These are phyloP conservation scores for Lecanicillium sp. DNA, from an alignment of 2,329 filamentous ascomycete genomes.

Conservation along the genomic window DNA sequence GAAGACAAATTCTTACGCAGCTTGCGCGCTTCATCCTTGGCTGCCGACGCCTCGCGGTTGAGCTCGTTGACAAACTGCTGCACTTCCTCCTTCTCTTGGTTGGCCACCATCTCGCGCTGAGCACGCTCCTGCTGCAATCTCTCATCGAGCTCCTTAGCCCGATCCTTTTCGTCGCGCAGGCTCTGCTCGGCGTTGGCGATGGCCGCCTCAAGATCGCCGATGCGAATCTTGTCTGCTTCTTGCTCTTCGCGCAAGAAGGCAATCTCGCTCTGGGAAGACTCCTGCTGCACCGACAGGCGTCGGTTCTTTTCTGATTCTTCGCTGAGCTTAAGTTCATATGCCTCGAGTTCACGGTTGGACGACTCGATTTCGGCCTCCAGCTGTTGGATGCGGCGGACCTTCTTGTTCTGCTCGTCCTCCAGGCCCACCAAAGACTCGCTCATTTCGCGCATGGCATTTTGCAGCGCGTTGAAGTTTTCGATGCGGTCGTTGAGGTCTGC, in stretches of 20 bases:
- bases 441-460: slow-evolving; percentile 88
- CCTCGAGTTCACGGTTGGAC: slow-evolving; percentile 79
- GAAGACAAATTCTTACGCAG: slow-evolving; percentile 77
- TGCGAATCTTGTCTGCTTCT: slow-evolving; percentile 95
- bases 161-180: slow-evolving; percentile 80
- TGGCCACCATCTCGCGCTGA: slow-evolving; percentile 80
- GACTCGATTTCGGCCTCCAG: slow-evolving; percentile 79
- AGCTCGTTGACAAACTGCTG: slow-evolving; percentile 91
- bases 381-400: slow-evolving; percentile 70
- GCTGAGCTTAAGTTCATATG: slow-evolving; percentile 73
- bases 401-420: slow-evolving; percentile 82
- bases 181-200: slow-evolving; percentile 72
- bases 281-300: slow-evolving; percentile 81
- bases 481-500: slow-evolving; percentile 67
- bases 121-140: slow-evolving; percentile 74
- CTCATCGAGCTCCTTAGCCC: slow-evolving; percentile 62
- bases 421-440: slow-evolving; percentile 80
- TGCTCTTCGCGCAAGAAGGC: slow-evolving; percentile 94
- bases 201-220: slow-evolving; percentile 83
- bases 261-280: slow-evolving; percentile 89
- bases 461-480: slow-evolving; percentile 86
- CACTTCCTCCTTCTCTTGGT: slow-evolving; percentile 88
- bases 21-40: slow-evolving; percentile 79
- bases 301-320: slow-evolving; percentile 86
- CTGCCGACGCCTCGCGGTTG: slow-evolving; percentile 71